These are phyloP conservation scores for Tilletiaria anomala DNA, from an alignment of 1,284 basidiomycete species.

Conservation along the genomic window DNA sequence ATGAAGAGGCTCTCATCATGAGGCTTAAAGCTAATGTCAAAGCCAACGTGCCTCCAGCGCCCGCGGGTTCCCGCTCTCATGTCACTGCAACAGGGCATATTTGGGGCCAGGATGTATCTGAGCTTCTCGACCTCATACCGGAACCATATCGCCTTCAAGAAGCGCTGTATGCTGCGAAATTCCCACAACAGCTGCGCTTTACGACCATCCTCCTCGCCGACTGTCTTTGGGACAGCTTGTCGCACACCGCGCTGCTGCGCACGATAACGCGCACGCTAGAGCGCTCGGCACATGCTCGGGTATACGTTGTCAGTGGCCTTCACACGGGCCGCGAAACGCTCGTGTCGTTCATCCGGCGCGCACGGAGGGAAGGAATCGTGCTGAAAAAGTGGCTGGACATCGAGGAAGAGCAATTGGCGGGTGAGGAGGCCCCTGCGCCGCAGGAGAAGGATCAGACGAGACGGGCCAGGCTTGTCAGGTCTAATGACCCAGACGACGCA, in stretches of 20 bases:
- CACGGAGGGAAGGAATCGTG: conserved; percentile 13
- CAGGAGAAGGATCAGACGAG: conserved; percentile 22
- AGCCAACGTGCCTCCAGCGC: conserved; percentile 3
- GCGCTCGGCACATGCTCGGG: conserved; percentile 7
- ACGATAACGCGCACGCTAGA: conserved; percentile 12
- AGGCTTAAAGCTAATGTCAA: conserved; percentile 22
- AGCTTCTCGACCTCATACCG: conserved; percentile 24
- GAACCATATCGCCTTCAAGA: background rate
- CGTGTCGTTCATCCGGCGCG: conserved; percentile 21
- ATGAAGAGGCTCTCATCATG: conserved; percentile 22
- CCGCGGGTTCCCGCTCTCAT: no score
- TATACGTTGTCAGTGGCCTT: conserved; percentile 30
- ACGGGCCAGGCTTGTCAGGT: background rate
- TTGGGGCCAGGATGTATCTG: conserved; percentile 27
- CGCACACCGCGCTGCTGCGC: conserved; percentile 27
- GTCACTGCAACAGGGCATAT: conserved; percentile 30
- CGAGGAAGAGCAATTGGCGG: conserved; percentile 6
- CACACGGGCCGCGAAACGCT: conserved; percentile 33
- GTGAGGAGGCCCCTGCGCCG: conserved; percentile 7
- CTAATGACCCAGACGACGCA: background rate
- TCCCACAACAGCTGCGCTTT: conserved; percentile 4
- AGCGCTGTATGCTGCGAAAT: background rate
- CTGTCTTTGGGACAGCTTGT: conserved; percentile 35
- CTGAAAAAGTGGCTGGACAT: conserved; percentile 2
- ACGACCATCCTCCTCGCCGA: conserved; percentile 32